Percentiles rank a stretch among this genome's conserved stretches.
phyloP scores from a whole-genome alignment of 2,329 filamentous ascomycete genomes.

The Pyrenophora teres region DNA sequence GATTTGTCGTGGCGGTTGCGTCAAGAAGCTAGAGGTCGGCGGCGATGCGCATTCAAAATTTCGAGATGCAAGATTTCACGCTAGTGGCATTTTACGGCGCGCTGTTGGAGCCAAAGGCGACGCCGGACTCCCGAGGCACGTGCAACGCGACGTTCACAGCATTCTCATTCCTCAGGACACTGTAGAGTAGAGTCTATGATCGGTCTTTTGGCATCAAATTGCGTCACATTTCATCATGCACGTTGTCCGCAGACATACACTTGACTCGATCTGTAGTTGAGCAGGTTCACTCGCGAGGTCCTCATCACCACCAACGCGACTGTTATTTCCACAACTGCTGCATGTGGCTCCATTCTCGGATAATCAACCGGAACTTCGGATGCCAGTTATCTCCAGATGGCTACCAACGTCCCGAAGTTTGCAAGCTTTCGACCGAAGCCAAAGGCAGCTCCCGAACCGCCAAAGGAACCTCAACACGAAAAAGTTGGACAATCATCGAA shows the following conservation, averaged over 20 bases:
- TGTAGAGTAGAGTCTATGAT: neutral
- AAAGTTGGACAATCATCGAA: conserved; percentile 6
- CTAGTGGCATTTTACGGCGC: conserved; percentile 19
- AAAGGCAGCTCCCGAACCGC: conserved; percentile 18
- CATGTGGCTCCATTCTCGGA: neutral
- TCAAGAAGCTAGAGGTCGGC: conserved; percentile 1
- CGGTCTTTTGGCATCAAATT: too few relatives aligned
- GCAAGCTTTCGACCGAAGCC: conserved; percentile 69
- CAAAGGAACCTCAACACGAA: conserved; percentile 19
- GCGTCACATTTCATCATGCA: too few relatives aligned
- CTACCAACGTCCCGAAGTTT: conserved; percentile 67
- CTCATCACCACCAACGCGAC: neutral
- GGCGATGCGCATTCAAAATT: conserved; percentile 22
- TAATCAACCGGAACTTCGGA: neutral
- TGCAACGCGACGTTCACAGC: conserved; percentile 14
- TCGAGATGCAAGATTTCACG: conserved; percentile 30
- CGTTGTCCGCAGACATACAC: too few relatives aligned
- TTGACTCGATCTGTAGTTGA: neutral
- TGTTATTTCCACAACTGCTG: neutral
- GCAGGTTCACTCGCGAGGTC: neutral
- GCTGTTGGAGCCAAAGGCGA: conserved; percentile 8
- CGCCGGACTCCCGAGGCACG: conserved; percentile 16
- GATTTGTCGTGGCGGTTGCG: conserved; percentile 24
- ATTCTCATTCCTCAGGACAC: neutral
- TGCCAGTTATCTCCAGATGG: conserved; percentile 19